A percentile compares a stretch with the other conserved stretches of the same genome.
Evolutionary conservation across 352 stramenopile species (phyloP).

Genomic region (Phytopythium mirpurense): DNA sequence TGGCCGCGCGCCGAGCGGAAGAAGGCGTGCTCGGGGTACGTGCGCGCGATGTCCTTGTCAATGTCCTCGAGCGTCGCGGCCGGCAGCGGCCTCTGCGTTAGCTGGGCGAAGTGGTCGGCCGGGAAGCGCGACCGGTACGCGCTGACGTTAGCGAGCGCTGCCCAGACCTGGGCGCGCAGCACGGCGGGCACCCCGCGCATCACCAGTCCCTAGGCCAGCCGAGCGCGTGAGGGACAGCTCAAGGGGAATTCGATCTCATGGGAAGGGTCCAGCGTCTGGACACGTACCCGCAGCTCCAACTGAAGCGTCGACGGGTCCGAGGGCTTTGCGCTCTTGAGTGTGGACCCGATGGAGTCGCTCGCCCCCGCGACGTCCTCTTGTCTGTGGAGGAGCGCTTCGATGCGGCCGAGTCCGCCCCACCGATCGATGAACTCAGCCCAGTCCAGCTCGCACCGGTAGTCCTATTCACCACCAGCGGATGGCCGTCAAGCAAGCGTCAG

Average conservation of each 20-base stretch:
- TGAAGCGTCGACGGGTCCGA: slow-evolving; percentile 1
- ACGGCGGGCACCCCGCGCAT: slow-evolving; percentile 33
- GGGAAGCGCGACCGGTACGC: slow-evolving; percentile 25
- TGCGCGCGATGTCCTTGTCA: slow-evolving; percentile 59
- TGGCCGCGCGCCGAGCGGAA: slow-evolving; percentile 42
- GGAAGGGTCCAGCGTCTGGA: no score
- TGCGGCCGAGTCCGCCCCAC: slow-evolving; percentile 23
- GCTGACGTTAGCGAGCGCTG: slow-evolving; percentile 24
- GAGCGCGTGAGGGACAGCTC: no score
- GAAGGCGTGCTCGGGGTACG: slow-evolving; percentile 55
- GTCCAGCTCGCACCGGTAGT: slow-evolving; percentile 29
- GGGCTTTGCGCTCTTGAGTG: no score
- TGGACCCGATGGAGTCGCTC: no score
- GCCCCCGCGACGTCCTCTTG: neutral
- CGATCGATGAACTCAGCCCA: slow-evolving; percentile 43
- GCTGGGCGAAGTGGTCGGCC: slow-evolving; percentile 23
- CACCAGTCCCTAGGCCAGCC: slow-evolving; percentile 23
- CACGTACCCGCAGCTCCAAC: neutral
- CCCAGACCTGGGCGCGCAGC: slow-evolving; percentile 36
- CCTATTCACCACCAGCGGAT: slow-evolving; percentile 9
- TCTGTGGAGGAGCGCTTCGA: slow-evolving; percentile 23
- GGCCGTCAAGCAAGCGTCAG: neutral
- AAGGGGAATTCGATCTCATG: no score
- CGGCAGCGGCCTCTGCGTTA: slow-evolving; percentile 11
- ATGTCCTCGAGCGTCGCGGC: slow-evolving; percentile 36